phyloP scores from a whole-genome alignment of 179 eudicot genomes.

The Silene noctiflora region DNA sequence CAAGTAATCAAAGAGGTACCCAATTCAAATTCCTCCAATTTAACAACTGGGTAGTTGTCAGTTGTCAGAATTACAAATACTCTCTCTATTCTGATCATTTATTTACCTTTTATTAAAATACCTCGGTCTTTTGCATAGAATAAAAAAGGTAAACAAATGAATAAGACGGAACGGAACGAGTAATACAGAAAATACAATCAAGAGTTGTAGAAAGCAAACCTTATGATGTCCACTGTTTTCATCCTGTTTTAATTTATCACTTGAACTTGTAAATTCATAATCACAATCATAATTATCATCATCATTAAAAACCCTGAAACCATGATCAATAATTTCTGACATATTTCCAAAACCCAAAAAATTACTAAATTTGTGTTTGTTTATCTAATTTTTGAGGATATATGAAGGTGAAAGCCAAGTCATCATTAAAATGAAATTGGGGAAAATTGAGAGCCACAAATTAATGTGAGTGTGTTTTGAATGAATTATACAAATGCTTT shows the following conservation, averaged over 20 bases:
- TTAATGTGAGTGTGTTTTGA: constrained; percentile 32
- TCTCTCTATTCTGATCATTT: too few species aligned
- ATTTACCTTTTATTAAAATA: too few species aligned
- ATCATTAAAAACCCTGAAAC: constrained; percentile 50
- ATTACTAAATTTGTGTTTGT: not conserved
- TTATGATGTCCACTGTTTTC: constrained; percentile 18
- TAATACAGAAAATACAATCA: not conserved
- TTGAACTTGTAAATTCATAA: constrained; percentile 17
- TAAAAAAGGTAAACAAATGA: too few species aligned
- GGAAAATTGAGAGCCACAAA: constrained; percentile 55
- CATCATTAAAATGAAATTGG: constrained; percentile 24
- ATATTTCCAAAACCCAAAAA: constrained; percentile 18
- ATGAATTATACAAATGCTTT: constrained; percentile 30
- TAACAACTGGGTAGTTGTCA: constrained; percentile 25
- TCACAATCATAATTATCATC: constrained; percentile 21
- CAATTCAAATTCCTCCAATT: constrained; percentile 11
- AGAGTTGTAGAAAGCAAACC: constrained; percentile 16
- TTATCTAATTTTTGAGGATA: constrained; percentile 3
- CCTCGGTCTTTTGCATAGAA: too few species aligned
- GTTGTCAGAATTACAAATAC: not conserved
- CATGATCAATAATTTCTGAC: constrained; percentile 44
- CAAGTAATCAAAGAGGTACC: constrained; percentile 21
- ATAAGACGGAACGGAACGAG: too few species aligned
- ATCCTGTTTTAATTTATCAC: constrained; percentile 25
- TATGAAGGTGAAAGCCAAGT: constrained; percentile 41